Evolutionary conservation across 2,329 filamentous ascomycete genomes (phyloP), one percentile per base, ranked within the genome.

Genomic region (Calonectria pseudoreteaudii): DNA sequence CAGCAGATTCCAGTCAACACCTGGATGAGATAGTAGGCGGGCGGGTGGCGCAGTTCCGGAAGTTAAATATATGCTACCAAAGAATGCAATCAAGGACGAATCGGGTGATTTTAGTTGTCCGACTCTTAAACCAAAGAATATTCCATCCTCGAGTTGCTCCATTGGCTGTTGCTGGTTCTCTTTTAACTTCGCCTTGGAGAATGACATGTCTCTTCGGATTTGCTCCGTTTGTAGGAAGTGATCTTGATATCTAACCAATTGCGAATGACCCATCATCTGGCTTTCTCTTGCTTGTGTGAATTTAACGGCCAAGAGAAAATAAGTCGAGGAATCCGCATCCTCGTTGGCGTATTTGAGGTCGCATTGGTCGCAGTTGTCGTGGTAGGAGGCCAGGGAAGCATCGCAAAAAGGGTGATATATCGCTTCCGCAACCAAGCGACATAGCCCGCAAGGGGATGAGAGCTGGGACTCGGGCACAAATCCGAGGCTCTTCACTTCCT

Each of bases 81-180:
- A 60, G 11, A 52, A 66, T 18, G 68, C 38, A 18, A 41, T 41
- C n/a, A 9, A 1, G 4, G 56, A 18, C 20, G 70, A 52, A 6
- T 50, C 11, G 3, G 30, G 13, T 2, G 14, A 16, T 26, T 11
- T 23, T 8, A 34, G 7, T 38, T 26, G 23, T 7, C 56, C 66
- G 41, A 72, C 49, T 53, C 65, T 70, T 6, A 72, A 47, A 16
- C 49, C 66, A 47, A 70, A 70, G 30, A 70, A 70, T 2, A 36
- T n/a, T 11, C 66, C 66, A 13, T 66, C 38, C 20, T 53, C 36
- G 8, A 31, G 36, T 68, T 56, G 9, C 3, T 31, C 16, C 2
- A 2, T 23, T 23, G 34, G 34, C 4, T n/a, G 14, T 20, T 20
- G 50, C 6, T 9, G 14, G 16, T 16, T 16, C 16, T 52, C n/a